Evolutionary conservation across 2,329 filamentous ascomycete genomes (phyloP).

Genomic region (Phialophora macrospora): DNA sequence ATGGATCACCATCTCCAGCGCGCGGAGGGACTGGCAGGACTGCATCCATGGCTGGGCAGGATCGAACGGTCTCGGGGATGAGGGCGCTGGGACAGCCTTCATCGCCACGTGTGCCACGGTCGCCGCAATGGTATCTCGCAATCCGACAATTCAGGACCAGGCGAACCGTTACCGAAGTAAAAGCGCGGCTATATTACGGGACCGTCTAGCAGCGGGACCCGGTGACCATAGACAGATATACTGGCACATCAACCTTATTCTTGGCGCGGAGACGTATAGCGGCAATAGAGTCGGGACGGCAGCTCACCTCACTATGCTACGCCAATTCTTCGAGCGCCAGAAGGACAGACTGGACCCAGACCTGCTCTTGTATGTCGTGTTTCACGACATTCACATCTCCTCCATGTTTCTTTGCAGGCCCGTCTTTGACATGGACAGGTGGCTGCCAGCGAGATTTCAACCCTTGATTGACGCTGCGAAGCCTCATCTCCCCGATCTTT

Average conservation of each 20-base stretch:
- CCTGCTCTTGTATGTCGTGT: conserved; percentile 7
- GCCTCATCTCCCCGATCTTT: conserved; percentile 5
- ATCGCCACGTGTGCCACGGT: conserved; percentile 8
- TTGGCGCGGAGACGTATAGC: not conserved
- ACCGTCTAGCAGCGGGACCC: not conserved
- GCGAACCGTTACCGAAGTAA: conserved; percentile 3
- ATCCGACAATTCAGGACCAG: conserved; percentile 1
- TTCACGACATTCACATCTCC: conserved; percentile 8
- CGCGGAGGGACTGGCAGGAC: conserved; percentile 14
- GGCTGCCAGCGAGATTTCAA: conserved; percentile 5
- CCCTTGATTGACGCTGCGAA: conserved; percentile 1
- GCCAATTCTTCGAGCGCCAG: conserved; percentile 10
- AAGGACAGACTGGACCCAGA: not conserved
- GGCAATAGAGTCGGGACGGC: not conserved
- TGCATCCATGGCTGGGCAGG: conserved; percentile 8
- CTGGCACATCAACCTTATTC: conserved; percentile 10
- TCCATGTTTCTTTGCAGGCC: conserved; percentile 10
- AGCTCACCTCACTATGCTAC: conserved; percentile 8
- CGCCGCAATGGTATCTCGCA: not conserved
- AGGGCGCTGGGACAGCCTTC: conserved; percentile 4
- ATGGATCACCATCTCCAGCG: conserved; percentile 13
- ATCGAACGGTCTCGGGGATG: conserved; percentile 3
- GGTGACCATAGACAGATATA: conserved; percentile 2
- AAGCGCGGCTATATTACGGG: not conserved
- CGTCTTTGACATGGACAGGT: conserved; percentile 9